These are phyloP conservation scores for Colletotrichum scovillei DNA, from an alignment of 2,329 filamentous ascomycete genomes.

Conservation along the genomic window DNA sequence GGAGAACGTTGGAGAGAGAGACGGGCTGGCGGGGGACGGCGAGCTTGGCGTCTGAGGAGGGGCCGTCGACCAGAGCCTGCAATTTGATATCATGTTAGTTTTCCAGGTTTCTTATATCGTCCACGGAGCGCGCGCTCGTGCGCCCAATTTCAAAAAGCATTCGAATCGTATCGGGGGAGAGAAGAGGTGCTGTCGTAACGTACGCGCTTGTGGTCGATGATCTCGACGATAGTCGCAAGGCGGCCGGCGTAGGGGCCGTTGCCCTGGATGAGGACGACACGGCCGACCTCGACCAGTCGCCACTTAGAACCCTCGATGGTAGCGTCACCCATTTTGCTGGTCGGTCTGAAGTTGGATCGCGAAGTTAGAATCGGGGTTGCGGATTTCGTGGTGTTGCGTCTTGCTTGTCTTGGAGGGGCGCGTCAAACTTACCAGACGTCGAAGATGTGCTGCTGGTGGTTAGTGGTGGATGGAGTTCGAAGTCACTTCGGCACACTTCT, in stretches of 20 bases:
- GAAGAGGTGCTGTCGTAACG: slow-evolving; percentile 57
- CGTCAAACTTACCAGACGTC: slow-evolving; percentile 36
- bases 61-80: slow-evolving; percentile 96
- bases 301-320: slow-evolving; percentile 85
- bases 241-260: slow-evolving; percentile 84
- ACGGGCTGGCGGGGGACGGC: slow-evolving; percentile 89
- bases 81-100: slow-evolving; percentile 22
- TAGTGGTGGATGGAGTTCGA: slow-evolving; percentile 21
- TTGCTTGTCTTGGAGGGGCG: slow-evolving; percentile 34
- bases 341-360: slow-evolving; percentile 57
- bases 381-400: slow-evolving; percentile 38
- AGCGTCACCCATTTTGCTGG: slow-evolving; percentile 83
- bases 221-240: slow-evolving; percentile 96
- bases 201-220: slow-evolving; percentile 99
- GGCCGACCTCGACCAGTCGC: slow-evolving; percentile 98
- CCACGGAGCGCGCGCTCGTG: neutral
- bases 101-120: neutral
- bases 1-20: slow-evolving; percentile 83
- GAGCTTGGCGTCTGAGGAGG: slow-evolving; percentile 82
- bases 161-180: slow-evolving; percentile 12
- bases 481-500: slow-evolving; percentile 16
- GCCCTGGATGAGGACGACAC: slow-evolving; percentile 89
- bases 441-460: slow-evolving; percentile 36
- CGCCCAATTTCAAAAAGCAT: neutral
- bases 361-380: slow-evolving; percentile 38